Evolutionary conservation across 208 protist genomes (phyloP), one percentile per base, ranked within the genome.

Genomic region (Acanthamoeba triangularis): DNA sequence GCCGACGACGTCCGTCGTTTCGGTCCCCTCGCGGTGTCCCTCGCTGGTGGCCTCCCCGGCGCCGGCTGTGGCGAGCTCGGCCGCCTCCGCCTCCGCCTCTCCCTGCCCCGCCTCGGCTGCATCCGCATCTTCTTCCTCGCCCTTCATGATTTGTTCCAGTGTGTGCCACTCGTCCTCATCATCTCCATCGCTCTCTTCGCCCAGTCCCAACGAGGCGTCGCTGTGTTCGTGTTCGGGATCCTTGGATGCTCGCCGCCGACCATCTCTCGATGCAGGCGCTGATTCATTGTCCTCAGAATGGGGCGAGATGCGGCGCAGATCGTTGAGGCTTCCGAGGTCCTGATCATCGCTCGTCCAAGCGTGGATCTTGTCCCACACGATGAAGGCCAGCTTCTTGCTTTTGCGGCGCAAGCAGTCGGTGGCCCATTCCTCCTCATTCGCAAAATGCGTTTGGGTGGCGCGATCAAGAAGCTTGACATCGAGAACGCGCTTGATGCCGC

Each of bases 291-390:
- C n/a, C 10, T 87, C 78, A 0, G 20, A 18, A 59, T 30, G 30
- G 20, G 44, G 72, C 41, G 20, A 25, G 13, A 87, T 23, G 13
- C 78, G 78, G 49, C 78, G 78, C 78, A 87, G 30, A 59, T 87
- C 78, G 44, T 87, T 87, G 78, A 87, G 78, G 78, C 47, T 87
- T 3, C 78, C 78, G n/a, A 61, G 47, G 30, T 87, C 47, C 78
- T 87, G 20, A 61, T 25, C 78, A 59, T 37, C 44, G 44, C 14
- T 37, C 18, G 30, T n/a, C 44, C 78, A 87, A 23, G 44, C 78
- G 25, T 87, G 78, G 30, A 87, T 35, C 44, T 87, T 87, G 47
- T 87, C 78, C 78, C 78, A 87, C 18, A 37, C 49, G 47, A 87
- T 59, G 49, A 87, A 59, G 25, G 78, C 78, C 13, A 87, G 13